Evolutionary conservation across 75 land plant species (phyloP).

Genomic region (Cupressus sempervirens): DNA sequence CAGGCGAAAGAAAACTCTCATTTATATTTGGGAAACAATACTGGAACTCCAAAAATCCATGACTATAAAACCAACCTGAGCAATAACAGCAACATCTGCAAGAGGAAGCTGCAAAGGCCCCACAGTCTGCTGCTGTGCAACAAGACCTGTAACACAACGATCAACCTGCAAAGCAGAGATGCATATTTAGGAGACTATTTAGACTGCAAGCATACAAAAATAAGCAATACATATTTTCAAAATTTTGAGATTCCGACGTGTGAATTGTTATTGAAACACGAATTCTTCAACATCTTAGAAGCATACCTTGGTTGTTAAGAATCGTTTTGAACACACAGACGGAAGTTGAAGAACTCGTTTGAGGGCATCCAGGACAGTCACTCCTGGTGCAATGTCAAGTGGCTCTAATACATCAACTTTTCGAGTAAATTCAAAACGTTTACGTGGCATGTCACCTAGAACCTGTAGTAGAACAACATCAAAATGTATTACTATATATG

Average conservation of each 20-base stretch:
- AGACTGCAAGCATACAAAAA: not conserved
- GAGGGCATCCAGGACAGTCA: constrained; percentile 64
- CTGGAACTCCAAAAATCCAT: not conserved
- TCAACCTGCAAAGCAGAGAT: constrained; percentile 45
- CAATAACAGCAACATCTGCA: constrained; percentile 92
- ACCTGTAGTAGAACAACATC: constrained; percentile 26
- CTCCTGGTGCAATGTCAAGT: constrained; percentile 72
- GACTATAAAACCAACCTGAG: constrained; percentile 38
- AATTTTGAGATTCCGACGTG: not conserved
- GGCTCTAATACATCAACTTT: constrained; percentile 34
- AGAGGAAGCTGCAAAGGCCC: constrained; percentile 92
- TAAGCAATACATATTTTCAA: not conserved
- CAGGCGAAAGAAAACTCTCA: not conserved
- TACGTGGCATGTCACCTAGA: constrained; percentile 93
- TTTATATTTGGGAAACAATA: not conserved
- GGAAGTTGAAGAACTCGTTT: constrained; percentile 85
- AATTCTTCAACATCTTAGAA: not conserved
- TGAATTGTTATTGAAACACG: not conserved
- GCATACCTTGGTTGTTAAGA: constrained; percentile 76
- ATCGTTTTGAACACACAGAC: constrained; percentile 84
- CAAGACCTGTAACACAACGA: constrained; percentile 93
- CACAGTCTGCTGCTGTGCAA: constrained; percentile 95
- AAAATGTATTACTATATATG: not conserved
- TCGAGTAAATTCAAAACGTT: constrained; percentile 64
- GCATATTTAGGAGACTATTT: not conserved